Evolutionary conservation across 2,329 filamentous ascomycete genomes (phyloP).

Genomic region (Pestalotiopsis sp.): DNA sequence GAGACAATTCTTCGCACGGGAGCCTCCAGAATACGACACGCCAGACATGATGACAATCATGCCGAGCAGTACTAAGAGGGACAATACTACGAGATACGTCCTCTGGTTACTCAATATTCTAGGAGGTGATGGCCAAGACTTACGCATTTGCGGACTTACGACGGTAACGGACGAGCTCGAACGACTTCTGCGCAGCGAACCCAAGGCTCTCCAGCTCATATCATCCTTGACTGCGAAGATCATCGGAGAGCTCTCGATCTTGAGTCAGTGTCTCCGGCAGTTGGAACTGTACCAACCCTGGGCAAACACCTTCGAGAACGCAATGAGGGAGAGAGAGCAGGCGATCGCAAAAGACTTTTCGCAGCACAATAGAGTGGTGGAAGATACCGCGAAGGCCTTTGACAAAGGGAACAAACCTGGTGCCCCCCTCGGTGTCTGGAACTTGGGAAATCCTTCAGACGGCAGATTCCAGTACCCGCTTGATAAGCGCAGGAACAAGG

Average conservation of each 20-base stretch:
- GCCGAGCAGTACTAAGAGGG: conserved; percentile 20
- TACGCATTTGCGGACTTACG: conserved; percentile 34
- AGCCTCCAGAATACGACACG: conserved; percentile 25
- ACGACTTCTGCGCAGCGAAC: conserved; percentile 39
- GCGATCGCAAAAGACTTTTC: conserved; percentile 28
- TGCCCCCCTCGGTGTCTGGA: conserved; percentile 17
- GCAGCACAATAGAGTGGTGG: conserved; percentile 5
- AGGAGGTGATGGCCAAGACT: conserved; percentile 33
- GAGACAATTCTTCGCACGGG: conserved; percentile 30
- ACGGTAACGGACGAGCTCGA: conserved; percentile 48
- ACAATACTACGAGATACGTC: conserved; percentile 25
- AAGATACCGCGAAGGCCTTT: too few relatives aligned
- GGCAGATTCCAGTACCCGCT: conserved; percentile 43
- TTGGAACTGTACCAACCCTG: conserved; percentile 49
- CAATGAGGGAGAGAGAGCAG: conserved; percentile 21
- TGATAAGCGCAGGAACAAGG: conserved; percentile 21
- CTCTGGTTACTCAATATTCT: conserved; percentile 38
- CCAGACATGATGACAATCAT: conserved; percentile 10
- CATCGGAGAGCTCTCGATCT: conserved; percentile 46
- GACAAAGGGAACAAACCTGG: conserved; percentile 13
- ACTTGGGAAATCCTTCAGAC: conserved; percentile 25
- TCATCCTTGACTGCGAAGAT: conserved; percentile 34
- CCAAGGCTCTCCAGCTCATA: conserved; percentile 34
- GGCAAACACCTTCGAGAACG: conserved; percentile 39
- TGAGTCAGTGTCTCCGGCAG: conserved; percentile 43